Evolutionary conservation across 352 stramenopile species (phyloP).

Genomic region (Vaucheria bursata): DNA sequence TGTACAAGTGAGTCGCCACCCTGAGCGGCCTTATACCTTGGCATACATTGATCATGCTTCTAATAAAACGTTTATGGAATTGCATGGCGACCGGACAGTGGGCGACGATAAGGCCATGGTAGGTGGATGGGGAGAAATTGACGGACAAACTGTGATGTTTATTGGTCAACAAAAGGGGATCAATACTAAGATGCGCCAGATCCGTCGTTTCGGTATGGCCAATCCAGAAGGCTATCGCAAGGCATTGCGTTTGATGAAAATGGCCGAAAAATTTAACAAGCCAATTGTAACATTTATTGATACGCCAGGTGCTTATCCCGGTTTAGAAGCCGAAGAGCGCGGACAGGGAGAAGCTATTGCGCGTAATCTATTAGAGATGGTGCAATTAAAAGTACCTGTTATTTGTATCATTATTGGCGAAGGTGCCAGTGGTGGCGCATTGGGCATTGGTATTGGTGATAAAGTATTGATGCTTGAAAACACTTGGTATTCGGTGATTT

Average conservation of each 20-base stretch:
- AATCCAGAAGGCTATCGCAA: background rate
- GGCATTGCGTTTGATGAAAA: background rate
- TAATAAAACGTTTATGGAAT: background rate
- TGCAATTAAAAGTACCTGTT: background rate
- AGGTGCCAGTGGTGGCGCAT: background rate
- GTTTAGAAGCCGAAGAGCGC: constrained; percentile 1
- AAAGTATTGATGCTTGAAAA: background rate
- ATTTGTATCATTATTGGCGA: background rate
- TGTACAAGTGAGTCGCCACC: background rate
- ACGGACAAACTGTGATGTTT: background rate
- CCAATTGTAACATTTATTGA: background rate
- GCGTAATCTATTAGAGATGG: background rate
- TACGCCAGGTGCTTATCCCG: background rate
- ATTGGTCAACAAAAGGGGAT: background rate
- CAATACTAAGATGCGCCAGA: background rate
- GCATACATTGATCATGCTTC: background rate
- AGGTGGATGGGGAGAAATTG: background rate
- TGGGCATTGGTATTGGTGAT: background rate
- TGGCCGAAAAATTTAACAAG: constrained; percentile 2
- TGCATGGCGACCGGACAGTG: background rate
- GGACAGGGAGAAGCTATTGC: background rate
- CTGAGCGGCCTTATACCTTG: background rate
- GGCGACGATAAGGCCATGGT: background rate
- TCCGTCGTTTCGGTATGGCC: background rate
- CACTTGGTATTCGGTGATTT: background rate